Percentiles rank a stretch among this genome's conserved stretches.
These are phyloP conservation scores for Fusarium piperis DNA, from an alignment of 2,329 filamentous ascomycete genomes.

Conservation along the genomic window DNA sequence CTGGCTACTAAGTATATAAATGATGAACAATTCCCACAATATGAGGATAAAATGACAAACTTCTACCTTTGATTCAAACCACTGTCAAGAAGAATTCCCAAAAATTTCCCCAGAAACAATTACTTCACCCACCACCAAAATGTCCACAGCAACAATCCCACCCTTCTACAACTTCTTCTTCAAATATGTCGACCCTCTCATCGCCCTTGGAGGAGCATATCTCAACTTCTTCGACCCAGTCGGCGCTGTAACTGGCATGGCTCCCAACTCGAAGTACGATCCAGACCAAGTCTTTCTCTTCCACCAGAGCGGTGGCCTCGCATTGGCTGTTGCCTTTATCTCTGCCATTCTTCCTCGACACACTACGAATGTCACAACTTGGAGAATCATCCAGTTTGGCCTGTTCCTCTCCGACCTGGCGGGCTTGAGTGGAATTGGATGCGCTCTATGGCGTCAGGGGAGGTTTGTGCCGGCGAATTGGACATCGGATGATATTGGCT, in stretches of 20 bases:
- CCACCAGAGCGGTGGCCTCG: slow-evolving; percentile 15
- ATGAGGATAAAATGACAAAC: not conserved
- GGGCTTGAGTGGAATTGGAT: slow-evolving; percentile 1
- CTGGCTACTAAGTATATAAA: not conserved
- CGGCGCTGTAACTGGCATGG: slow-evolving; percentile 11
- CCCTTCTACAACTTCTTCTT: slow-evolving; percentile 13
- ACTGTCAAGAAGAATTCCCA: not conserved
- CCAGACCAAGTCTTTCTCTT: slow-evolving; percentile 14
- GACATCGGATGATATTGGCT: slow-evolving; percentile 11
- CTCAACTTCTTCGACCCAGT: slow-evolving; percentile 9
- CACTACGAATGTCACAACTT: not conserved
- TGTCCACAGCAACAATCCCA: not conserved
- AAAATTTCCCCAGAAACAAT: not conserved
- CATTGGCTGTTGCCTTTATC: slow-evolving; percentile 1
- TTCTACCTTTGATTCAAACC: not conserved
- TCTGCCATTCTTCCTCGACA: slow-evolving; percentile 2
- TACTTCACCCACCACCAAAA: not conserved
- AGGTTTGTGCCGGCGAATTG: not conserved
- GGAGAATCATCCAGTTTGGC: slow-evolving; percentile 10
- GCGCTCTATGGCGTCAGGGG: not conserved
- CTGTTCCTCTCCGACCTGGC: slow-evolving; percentile 10
- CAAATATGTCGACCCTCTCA: slow-evolving; percentile 6
- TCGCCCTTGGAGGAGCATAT: slow-evolving; percentile 12
- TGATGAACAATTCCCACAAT: not conserved
- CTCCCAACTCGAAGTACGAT: slow-evolving; percentile 7